Evolutionary conservation across 768 basidiomycete species (phyloP), one percentile per base, ranked within the genome.

Genomic region (Lanmaoa rubissima): DNA sequence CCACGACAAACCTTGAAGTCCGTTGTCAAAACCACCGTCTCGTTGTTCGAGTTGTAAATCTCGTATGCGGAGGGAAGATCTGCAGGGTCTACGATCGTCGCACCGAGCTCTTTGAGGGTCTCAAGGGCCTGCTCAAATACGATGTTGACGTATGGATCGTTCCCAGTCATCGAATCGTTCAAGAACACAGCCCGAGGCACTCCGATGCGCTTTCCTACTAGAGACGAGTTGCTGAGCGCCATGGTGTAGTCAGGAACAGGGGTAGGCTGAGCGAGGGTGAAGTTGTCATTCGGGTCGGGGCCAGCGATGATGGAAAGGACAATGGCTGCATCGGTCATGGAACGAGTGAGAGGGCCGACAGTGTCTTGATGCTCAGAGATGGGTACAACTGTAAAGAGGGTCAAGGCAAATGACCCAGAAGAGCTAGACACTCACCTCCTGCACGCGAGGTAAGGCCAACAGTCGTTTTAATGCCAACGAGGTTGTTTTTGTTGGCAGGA

Each of bases 401-500:
- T 51, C 21, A 50, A 39, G 13, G 11, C 13, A 48, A 28, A n/a
- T 24, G 16, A 28, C 8, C 16, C 19, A 40, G 14, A 35, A 12
- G 11, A 5, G 9, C 32, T 40, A 32, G 19, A 39, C 10, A 26
- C 66, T 42, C 55, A 80, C 84, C 84, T 66, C 83, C 84, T 16
- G 82, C 80, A 14, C 82, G 75, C 5, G 83, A 85, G 4, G 82
- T 83, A 35, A 84, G 66, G 0, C 84, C 84, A 10, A 85, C 76
- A 3, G 81, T 85, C 0, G 85, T 82, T 60, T 84, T 84, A 46
- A 86, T 81, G 0, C 83, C 84, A 4, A 75, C 84, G 6, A 84
- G 41, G 58, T 84, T 84, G 51, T 84, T 84, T 19, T 75, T 67
- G 60, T 74, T 75, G 0, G 79, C 68, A 24, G 82, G 85, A 57